A percentile compares a stretch with the other conserved stretches of the same genome.
Evolutionary conservation across 179 eudicot species (phyloP).

Genomic region (Carnegiea gigantea): DNA sequence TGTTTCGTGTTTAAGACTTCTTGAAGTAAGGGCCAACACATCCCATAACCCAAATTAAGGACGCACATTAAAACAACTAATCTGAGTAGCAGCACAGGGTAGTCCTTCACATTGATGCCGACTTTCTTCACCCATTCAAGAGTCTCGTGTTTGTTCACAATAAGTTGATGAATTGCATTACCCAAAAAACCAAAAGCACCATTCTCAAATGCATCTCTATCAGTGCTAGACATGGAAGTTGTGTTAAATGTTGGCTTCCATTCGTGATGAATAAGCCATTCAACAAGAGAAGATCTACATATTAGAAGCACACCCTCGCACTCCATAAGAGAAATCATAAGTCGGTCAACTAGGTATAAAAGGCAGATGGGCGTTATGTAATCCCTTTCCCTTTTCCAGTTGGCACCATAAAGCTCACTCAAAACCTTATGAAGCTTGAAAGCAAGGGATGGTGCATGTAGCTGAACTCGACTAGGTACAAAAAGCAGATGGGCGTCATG

Average conservation of each 20-base stretch:
- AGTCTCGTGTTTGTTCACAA: slow-evolving; percentile 26
- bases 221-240: neutral
- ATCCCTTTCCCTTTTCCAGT: slow-evolving; percentile 40
- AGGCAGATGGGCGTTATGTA: slow-evolving; percentile 54
- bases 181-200: slow-evolving; percentile 27
- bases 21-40: slow-evolving; percentile 18
- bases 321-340: slow-evolving; percentile 39
- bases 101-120: slow-evolving; percentile 24
- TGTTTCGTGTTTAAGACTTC: slow-evolving; percentile 21
- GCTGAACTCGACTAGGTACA: slow-evolving; percentile 62
- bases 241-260: slow-evolving; percentile 18
- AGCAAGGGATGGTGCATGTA: too few species aligned
- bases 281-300: slow-evolving; percentile 56
- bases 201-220: neutral
- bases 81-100: slow-evolving; percentile 47
- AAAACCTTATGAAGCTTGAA: slow-evolving; percentile 33
- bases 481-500: slow-evolving; percentile 52
- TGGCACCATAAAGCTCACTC: slow-evolving; percentile 34
- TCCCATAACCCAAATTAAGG: slow-evolving; percentile 31
- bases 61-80: slow-evolving; percentile 44
- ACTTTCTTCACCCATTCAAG: slow-evolving; percentile 43
- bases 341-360: slow-evolving; percentile 56
- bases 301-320: slow-evolving; percentile 32
- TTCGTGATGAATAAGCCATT: slow-evolving; percentile 35
- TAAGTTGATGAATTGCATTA: slow-evolving; percentile 24